Conservation (phyloP, 164 flowering plant species). For the Buxus sempervirens region DNA sequence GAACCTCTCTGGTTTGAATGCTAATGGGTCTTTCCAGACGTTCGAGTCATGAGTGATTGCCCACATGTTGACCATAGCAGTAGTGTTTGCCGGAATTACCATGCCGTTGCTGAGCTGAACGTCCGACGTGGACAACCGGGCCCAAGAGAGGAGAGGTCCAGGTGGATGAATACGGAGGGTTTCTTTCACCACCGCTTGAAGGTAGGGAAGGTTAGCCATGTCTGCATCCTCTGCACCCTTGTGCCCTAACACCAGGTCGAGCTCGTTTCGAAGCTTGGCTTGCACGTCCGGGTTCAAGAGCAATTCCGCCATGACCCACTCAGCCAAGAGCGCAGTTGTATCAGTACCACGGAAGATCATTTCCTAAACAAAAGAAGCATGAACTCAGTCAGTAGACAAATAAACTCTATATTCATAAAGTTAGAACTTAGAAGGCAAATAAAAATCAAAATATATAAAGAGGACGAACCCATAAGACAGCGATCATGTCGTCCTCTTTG, state of each 20-base stretch:
- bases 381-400: not conserved
- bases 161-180: constrained; percentile 60
- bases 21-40: constrained; percentile 39
- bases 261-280: constrained; percentile 34
- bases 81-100: constrained; percentile 42
- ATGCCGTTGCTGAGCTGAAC: constrained; percentile 48
- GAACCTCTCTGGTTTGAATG: constrained; percentile 51
- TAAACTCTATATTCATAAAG: too few species aligned
- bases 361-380: constrained; percentile 31
- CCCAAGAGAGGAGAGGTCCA: constrained; percentile 71
- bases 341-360: constrained; percentile 75
- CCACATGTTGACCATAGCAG: constrained; percentile 74
- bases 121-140: constrained; percentile 49
- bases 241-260: constrained; percentile 13
- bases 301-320: constrained; percentile 64
- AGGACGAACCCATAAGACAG: constrained; percentile 38
- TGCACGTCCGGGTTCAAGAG: constrained; percentile 40
- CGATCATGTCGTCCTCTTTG: constrained; percentile 51
- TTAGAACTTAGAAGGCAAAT: too few species aligned
- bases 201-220: constrained; percentile 30
- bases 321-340: constrained; percentile 49
- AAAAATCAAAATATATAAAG: too few species aligned
- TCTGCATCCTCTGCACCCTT: constrained; percentile 28
- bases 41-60: constrained; percentile 46
- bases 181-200: constrained; percentile 53